Evolutionary conservation across 805 yeast genomes (phyloP), one percentile per base, ranked within the genome.

Genomic region (Saccharomycodes ludwigii): DNA sequence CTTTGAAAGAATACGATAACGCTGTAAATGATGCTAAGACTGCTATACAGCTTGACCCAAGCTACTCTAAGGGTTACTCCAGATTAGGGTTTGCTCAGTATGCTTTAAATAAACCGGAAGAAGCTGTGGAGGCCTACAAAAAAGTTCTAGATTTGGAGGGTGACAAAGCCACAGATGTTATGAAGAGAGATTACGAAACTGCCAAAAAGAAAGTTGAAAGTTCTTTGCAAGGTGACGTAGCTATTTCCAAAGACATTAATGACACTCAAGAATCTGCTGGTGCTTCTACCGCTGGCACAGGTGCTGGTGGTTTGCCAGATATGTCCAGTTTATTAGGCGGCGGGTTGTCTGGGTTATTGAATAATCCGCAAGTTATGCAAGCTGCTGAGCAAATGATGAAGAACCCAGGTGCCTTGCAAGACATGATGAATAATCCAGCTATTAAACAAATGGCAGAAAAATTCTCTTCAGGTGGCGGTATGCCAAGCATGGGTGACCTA

Each of bases 1-100:
- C 95, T 5, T 48, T 70, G 19, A 68, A 73, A 40, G 63, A 84
- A 38, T 86, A 81, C 50, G 78, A 72, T 11, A 61, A 68, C 40
- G 97, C 98, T 3, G 70, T 80, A 24, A 63, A 63, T 27, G 98
- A 91, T 54, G 95, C 97, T 18, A 68, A 79, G 47, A 63, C 64
- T 34, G 95, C 98, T 25, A 75, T 84, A 35, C 68, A 71, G 38
- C 61, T 76, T 32, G 85, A 88, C 50, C 79, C 95, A 33, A 47
- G 62, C 5, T 91, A 83, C 47, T 75, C 95, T 20, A 86, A 88
- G 63, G 95, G 94, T 8, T 91, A 85, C 67, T 82, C 95, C 5
- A 77, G 98, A 57, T 65, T 91, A 43, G 98, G 97, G 3, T 73
- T 86, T 45, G 97, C 98, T 4, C 74, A 78, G 51, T 88, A 78